Base-by-base conservation (phyloP, 1,284 basidiomycete species). In the Leccinum pallidistipes region DNA sequence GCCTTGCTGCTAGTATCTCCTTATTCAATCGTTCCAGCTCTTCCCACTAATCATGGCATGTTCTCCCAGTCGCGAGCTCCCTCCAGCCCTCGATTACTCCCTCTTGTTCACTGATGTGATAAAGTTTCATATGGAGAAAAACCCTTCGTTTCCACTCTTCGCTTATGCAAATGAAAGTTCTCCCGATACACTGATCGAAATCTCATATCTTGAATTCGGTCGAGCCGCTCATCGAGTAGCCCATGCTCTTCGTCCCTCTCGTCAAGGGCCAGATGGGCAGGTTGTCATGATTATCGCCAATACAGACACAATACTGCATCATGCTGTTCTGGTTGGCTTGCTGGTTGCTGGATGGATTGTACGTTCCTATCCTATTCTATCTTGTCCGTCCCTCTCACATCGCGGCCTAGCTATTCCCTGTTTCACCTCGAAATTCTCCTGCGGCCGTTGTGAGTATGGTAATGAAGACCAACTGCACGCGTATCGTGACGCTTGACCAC, bases 201-300 rank as follows among this genome's bases (percentile, higher is more conserved):
- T 74, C 3, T 62, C 73, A 11, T 67, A 65, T 36, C 66, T 72
- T 27, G 75, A 74, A 40, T 74, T 76, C 32, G 72, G 71, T 59
- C 65, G 74, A 11, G 76, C 77, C 1, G 65, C 70, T 36, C 76
- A 79, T 56, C 66, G 77, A 12, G 43, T 65, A 5, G 74, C 73
- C 0, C 73, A 75, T 40, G 62, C 50, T 7, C 58, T 76, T 40
- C 74, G 72, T 0, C 74, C 74, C 38, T 12, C n/a, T 14, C 55
- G 55, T 12, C 55, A 56, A 29, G 55, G 55, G 2, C n/a, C n/a
- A 45, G 76, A 77, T 9, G 68, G 63, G 2, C 66, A 74, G 24
- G 65, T 78, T 4, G 69, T 75, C 0, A 71, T 77, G 53, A 21
- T 78, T n/a, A 70, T 78, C 11, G 75, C 74, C 7, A 69, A 76